A percentile compares a stretch with the other conserved stretches of the same genome.
Conservation (phyloP, 805 yeast species). For the Ogataea ramenticola region DNA sequence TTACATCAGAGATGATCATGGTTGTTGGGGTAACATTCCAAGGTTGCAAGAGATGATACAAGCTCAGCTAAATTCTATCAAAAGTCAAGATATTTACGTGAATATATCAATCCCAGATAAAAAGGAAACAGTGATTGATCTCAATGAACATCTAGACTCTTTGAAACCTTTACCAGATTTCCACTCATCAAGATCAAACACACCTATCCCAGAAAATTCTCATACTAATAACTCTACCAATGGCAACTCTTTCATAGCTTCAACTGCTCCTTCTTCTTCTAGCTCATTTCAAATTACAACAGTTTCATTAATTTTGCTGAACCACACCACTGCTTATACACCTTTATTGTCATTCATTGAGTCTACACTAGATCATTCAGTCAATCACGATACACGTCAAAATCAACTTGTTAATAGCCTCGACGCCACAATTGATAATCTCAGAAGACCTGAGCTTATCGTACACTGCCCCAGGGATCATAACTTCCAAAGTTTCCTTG, state of each 20-base stretch:
- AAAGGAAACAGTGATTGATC: slow-evolving; percentile 8
- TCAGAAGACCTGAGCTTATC: slow-evolving; percentile 14
- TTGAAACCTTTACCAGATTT: background rate
- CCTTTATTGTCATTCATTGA: background rate
- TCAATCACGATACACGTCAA: too few relatives aligned
- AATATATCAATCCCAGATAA: slow-evolving; percentile 13
- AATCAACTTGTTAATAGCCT: too few relatives aligned
- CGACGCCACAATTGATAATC: slow-evolving; percentile 3
- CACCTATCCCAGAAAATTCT: slow-evolving; percentile 3
- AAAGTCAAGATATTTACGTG: slow-evolving; percentile 4
- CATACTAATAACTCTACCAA: too few relatives aligned
- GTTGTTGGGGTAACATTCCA: slow-evolving; percentile 20
- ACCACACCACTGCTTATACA: background rate
- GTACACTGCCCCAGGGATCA: slow-evolving; percentile 11
- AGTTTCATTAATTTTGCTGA: background rate
- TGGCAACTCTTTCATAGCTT: slow-evolving; percentile 2
- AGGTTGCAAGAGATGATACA: slow-evolving; percentile 18
- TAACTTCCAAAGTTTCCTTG: slow-evolving; percentile 7
- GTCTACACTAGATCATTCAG: too few relatives aligned
- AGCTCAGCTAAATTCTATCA: slow-evolving; percentile 15
- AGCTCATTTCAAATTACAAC: background rate
- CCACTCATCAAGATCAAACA: background rate
- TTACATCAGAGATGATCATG: slow-evolving; percentile 21
- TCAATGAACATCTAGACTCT: slow-evolving; percentile 3
- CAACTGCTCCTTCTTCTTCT: slow-evolving; percentile 6